A percentile compares a stretch with the other conserved stretches of the same genome.
Conservation (phyloP, 495 filamentous ascomycete genomes). For the Aspergillus hancockii region DNA sequence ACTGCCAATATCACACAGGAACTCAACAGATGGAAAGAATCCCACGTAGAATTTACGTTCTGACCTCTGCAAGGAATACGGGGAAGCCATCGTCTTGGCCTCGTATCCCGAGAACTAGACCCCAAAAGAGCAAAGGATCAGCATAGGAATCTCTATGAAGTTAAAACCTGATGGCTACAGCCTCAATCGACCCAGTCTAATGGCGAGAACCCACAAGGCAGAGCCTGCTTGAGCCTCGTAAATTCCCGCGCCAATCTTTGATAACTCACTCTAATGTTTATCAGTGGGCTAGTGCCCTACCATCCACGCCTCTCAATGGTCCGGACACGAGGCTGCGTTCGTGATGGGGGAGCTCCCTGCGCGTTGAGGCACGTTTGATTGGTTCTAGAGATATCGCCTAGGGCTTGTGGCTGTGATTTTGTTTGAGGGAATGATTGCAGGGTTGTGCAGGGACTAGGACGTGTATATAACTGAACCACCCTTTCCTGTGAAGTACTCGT, state of each 20-base stretch:
- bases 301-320: background rate
- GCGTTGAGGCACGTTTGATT: background rate
- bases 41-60: background rate
- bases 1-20: too few relatives aligned
- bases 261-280: background rate
- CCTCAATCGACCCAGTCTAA: background rate
- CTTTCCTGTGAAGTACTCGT: background rate
- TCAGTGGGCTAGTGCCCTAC: background rate
- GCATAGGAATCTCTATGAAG: too few relatives aligned
- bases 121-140: background rate
- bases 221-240: background rate
- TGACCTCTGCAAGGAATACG: background rate
- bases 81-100: background rate
- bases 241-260: background rate
- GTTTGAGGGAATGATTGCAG: background rate
- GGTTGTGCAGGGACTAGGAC: background rate
- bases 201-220: background rate
- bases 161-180: background rate
- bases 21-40: background rate
- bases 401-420: background rate
- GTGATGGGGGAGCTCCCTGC: background rate
- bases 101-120: background rate
- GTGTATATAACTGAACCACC: background rate
- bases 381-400: background rate
- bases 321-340: background rate